Conservation (phyloP, 1,139 yeast species). For the Protomyces arabidopsidicola region DNA sequence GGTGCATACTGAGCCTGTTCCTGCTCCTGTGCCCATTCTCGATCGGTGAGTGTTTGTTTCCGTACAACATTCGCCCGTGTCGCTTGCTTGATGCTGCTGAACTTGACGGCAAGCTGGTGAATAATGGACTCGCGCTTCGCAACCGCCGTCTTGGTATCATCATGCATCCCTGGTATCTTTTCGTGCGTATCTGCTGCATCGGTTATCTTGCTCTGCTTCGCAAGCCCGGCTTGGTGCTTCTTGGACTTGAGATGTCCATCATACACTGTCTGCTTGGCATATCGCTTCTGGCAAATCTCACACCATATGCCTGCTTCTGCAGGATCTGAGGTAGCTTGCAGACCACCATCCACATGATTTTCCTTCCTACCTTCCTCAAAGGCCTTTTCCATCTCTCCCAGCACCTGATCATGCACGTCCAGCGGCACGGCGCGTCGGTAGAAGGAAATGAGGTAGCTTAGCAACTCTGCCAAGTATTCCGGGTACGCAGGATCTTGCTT, state of each 20-base stretch:
- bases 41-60: constrained; percentile 62
- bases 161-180: neutral
- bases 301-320: constrained; percentile 47
- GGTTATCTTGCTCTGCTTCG: neutral
- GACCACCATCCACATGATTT: constrained; percentile 4
- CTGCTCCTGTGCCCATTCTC: constrained; percentile 60
- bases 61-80: constrained; percentile 66
- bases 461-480: constrained; percentile 46
- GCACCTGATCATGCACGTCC: constrained; percentile 41
- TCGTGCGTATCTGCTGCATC: neutral
- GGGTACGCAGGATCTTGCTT: constrained; percentile 42
- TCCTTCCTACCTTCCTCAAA: constrained; percentile 39
- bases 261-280: constrained; percentile 63
- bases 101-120: constrained; percentile 39
- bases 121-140: constrained; percentile 43
- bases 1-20: neutral
- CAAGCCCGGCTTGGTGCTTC: constrained; percentile 51
- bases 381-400: constrained; percentile 41
- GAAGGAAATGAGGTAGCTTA: constrained; percentile 48
- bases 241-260: constrained; percentile 69
- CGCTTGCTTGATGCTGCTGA: constrained; percentile 44
- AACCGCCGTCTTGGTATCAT: constrained; percentile 19
- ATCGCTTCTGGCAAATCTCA: constrained; percentile 57
- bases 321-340: constrained; percentile 6
- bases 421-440: constrained; percentile 52